Base-by-base conservation (phyloP, 192 early-diverging fungal genomes). In the Allomyces javanicus region DNA sequence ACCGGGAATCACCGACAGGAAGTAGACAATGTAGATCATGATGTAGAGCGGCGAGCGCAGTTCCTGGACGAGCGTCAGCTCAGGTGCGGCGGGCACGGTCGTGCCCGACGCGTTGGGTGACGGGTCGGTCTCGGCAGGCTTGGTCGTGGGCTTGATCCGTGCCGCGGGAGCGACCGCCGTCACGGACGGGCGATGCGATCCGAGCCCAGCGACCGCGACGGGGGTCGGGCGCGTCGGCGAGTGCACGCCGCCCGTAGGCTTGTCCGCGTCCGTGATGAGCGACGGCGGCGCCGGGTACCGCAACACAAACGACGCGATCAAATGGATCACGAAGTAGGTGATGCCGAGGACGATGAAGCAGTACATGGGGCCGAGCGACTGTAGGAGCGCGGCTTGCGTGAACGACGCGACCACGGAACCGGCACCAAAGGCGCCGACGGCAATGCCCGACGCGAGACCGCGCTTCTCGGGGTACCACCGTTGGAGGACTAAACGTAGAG, bases 371-470 rank as follows among this genome's bases (percentile, higher is more conserved):
- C 78, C 82, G 0, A 79, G 73, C 61, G 71, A 58, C 14, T 77
- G 76, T 45, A 87, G 70, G 21, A 89, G 79, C 63, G 72, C 73
- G 33, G 80, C 77, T 65, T 84, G 85, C 63, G 84, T 79, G 68
- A 78, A 79, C 45, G 85, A 82, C 65, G 83, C 83, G 17, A 85
- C 83, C 64, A 87, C 82, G 23, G 82, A 80, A 1, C 88, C 88
- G 26, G 79, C 85, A 61, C 86, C 88, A 72, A 89, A 89, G 7
- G 85, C 86, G 73, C 83, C 83, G 65, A 87, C 87, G 11, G 86
- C 86, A 55, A 85, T 73, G 10, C 83, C 81, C 26, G 80, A 77
- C 9, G 81, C 81, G 5, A 80, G 72, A n/a, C 81, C 83, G 24
- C 82, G 77, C 1, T 75, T 74, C 22, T 77, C 77, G 10, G 83